phyloP scores from a whole-genome alignment of 331 rosid genomes.

The Spiraea crenata region DNA sequence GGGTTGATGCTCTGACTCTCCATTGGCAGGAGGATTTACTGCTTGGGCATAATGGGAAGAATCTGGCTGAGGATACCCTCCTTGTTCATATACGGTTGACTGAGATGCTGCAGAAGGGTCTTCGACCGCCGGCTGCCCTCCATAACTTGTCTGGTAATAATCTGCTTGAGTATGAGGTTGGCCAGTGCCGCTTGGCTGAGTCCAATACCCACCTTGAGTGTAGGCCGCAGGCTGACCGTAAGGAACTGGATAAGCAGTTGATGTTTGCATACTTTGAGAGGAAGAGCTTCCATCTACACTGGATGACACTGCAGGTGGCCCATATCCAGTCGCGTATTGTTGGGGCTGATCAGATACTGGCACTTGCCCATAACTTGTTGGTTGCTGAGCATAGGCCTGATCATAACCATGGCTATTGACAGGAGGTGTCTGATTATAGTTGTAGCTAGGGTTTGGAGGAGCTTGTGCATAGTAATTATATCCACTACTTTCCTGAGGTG shows the following conservation, averaged over 20 bases:
- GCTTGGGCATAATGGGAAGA: constrained; percentile 25
- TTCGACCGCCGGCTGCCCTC: constrained; percentile 31
- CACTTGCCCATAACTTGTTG: constrained; percentile 34
- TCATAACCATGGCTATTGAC: constrained; percentile 32
- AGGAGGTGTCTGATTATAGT: constrained; percentile 36
- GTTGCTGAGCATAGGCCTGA: constrained; percentile 19
- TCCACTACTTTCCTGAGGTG: constrained; percentile 38
- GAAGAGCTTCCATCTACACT: constrained; percentile 25
- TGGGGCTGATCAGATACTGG: constrained; percentile 32
- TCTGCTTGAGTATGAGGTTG: constrained; percentile 34
- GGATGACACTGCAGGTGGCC: constrained; percentile 31
- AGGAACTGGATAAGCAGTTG: constrained; percentile 28
- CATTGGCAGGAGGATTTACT: constrained; percentile 18
- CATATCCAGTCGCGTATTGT: constrained; percentile 30
- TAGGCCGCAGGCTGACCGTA: constrained; percentile 17
- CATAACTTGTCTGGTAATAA: constrained; percentile 37
- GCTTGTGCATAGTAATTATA: constrained; percentile 43
- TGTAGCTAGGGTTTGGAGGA: constrained; percentile 36
- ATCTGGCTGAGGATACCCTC: constrained; percentile 35
- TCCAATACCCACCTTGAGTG: constrained; percentile 46
- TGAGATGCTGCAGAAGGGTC: constrained; percentile 22
- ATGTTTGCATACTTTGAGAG: constrained; percentile 30
- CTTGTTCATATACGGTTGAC: constrained; percentile 32
- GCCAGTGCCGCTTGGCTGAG: constrained; percentile 31
- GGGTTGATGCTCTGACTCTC: constrained; percentile 25